Conservation (phyloP, 257 asterid species). For the Solanum infundibuliforme region DNA sequence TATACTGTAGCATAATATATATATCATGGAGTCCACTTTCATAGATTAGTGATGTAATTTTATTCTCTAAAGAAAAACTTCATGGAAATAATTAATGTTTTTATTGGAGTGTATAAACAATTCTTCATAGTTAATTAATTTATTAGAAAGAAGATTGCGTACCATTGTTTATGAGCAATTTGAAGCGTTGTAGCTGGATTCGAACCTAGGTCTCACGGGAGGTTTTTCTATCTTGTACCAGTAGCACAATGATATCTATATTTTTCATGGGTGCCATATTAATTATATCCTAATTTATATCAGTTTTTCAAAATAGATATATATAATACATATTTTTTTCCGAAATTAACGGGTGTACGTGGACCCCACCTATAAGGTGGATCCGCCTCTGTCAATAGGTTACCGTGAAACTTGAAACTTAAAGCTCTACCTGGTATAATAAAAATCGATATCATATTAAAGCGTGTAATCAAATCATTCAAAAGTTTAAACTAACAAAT, state of each 20-base stretch:
- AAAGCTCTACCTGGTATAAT: neutral
- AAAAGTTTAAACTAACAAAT: neutral
- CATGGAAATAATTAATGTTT: neutral
- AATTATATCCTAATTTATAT: too few species aligned
- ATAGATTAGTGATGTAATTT: neutral
- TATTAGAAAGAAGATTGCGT: neutral
- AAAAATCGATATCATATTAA: neutral
- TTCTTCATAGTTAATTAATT: neutral
- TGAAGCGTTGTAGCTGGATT: too few species aligned
- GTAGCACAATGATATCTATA: too few species aligned
- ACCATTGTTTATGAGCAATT: neutral
- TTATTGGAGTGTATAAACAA: neutral
- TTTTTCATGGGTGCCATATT: too few species aligned
- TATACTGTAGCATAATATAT: neutral
- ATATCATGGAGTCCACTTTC: neutral
- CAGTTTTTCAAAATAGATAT: too few species aligned
- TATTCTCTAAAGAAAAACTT: neutral
- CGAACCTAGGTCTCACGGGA: too few species aligned
- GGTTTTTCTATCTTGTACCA: too few species aligned
- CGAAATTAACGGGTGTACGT: too few species aligned
- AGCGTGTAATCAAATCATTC: neutral
- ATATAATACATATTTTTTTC: too few species aligned
- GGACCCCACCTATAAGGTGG: too few species aligned
- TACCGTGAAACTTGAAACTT: too few species aligned
- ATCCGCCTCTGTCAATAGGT: too few species aligned